phyloP scores from a whole-genome alignment of 2,329 filamentous ascomycete species.

The Chaetothyriales sp. region DNA sequence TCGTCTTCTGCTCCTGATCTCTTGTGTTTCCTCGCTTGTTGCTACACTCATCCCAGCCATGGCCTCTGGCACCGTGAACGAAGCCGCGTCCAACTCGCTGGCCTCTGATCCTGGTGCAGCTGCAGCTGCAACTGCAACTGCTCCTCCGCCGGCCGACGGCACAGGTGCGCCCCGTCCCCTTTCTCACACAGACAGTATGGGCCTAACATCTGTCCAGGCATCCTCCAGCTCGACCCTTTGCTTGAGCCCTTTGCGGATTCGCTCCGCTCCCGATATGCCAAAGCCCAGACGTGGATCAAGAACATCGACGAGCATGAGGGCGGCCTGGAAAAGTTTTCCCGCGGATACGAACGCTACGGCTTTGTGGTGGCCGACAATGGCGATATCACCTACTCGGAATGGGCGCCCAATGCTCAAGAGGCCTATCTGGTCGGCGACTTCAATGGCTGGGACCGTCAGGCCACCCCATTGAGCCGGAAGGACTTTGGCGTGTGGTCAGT shows the following conservation, averaged over 20 bases:
- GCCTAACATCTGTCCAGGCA: conserved; percentile 41
- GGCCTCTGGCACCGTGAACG: conserved; percentile 14
- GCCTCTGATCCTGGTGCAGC: conserved; percentile 14
- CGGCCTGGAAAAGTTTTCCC: conserved; percentile 80
- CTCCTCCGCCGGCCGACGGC: conserved; percentile 16
- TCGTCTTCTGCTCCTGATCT: neutral
- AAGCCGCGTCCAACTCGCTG: conserved; percentile 20
- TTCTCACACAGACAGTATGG: neutral
- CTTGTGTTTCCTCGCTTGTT: conserved; percentile 1
- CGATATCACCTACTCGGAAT: conserved; percentile 84
- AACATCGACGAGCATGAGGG: conserved; percentile 71
- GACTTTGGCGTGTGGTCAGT: conserved; percentile 78
- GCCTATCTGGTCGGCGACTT: conserved; percentile 89
- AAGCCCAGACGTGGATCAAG: conserved; percentile 75
- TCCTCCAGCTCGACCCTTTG: conserved; percentile 76
- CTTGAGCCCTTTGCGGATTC: conserved; percentile 69
- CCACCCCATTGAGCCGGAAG: conserved; percentile 78
- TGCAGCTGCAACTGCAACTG: conserved; percentile 3
- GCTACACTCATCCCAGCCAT: conserved; percentile 1
- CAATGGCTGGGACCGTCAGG: conserved; percentile 75
- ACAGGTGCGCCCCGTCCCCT: conserved; percentile 11
- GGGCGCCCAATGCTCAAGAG: conserved; percentile 77
- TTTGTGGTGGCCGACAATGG: conserved; percentile 68
- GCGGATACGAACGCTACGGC: conserved; percentile 71
- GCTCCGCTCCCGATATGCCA: conserved; percentile 60